Evolutionary conservation across 2,329 filamentous ascomycete species (phyloP).

Genomic region (Lachnellula arida): DNA sequence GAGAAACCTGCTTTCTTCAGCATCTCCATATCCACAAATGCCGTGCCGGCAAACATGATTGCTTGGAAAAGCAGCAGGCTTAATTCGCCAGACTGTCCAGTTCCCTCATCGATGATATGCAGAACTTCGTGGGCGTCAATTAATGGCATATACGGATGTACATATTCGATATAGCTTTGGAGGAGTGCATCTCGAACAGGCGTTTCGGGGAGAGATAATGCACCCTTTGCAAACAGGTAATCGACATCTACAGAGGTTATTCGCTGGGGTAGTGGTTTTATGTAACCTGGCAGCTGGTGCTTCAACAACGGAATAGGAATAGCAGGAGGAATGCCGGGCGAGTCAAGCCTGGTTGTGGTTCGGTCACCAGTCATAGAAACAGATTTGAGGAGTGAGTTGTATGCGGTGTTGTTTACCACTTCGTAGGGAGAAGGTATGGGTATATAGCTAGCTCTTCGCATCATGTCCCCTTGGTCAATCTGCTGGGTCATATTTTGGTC

Average conservation of each 20-base stretch:
- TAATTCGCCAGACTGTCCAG: constrained; percentile 66
- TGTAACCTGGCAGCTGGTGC: constrained; percentile 54
- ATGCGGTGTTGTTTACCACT: constrained; percentile 8
- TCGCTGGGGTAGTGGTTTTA: constrained; percentile 72
- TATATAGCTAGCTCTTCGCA: constrained; percentile 17
- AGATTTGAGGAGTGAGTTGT: constrained; percentile 18
- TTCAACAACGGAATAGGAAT: constrained; percentile 18
- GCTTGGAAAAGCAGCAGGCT: constrained; percentile 89
- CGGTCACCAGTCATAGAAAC: constrained; percentile 28
- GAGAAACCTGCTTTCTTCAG: constrained; percentile 73
- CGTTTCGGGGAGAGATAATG: constrained; percentile 67
- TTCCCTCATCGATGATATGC: constrained; percentile 55
- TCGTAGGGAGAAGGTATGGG: constrained; percentile 4
- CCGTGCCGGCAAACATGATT: constrained; percentile 88
- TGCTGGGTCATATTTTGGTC: constrained; percentile 25
- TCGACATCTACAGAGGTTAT: constrained; percentile 77
- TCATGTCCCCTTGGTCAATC: constrained; percentile 14
- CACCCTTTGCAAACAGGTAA: constrained; percentile 80
- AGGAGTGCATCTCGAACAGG: constrained; percentile 75
- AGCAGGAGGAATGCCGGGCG: constrained; percentile 5
- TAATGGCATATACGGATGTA: constrained; percentile 91
- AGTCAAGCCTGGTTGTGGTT: constrained; percentile 19
- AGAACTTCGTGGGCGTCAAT: constrained; percentile 64
- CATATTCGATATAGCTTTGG: constrained; percentile 79
- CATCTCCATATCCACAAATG: constrained; percentile 77